Evolutionary conservation across 495 filamentous ascomycete species (phyloP).

Genomic region (Xylaria cubensis): DNA sequence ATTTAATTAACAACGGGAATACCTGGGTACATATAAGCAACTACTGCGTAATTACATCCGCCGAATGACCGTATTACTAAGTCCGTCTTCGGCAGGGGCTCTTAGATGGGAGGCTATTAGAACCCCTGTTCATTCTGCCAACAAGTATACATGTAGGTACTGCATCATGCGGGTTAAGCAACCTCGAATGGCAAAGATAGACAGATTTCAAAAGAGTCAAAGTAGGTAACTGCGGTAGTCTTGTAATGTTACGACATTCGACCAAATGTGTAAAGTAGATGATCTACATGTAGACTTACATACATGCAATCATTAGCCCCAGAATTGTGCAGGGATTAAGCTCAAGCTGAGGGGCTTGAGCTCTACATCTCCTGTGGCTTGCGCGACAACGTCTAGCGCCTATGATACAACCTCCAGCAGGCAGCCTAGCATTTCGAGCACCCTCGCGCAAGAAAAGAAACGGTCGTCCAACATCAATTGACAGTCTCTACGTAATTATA

Average conservation of each 20-base stretch:
- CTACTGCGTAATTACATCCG: background rate
- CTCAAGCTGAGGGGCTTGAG: slow-evolving; percentile 22
- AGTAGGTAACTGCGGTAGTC: background rate
- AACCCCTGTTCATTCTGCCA: slow-evolving; percentile 4
- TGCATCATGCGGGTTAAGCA: background rate
- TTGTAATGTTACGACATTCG: background rate
- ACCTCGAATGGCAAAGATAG: background rate
- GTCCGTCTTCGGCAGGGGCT: slow-evolving; percentile 19
- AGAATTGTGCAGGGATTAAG: background rate
- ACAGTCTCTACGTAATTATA: background rate
- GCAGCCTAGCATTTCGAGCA: background rate
- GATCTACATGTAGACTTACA: background rate
- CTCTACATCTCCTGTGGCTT: slow-evolving; percentile 26
- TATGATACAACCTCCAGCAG: background rate
- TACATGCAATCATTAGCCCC: background rate
- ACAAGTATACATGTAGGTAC: background rate
- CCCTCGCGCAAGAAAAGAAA: background rate
- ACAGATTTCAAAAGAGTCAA: background rate
- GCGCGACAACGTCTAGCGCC: slow-evolving; percentile 24
- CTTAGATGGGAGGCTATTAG: background rate
- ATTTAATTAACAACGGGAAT: slow-evolving; percentile 12
- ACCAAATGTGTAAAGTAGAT: background rate
- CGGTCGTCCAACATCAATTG: background rate
- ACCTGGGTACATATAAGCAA: background rate
- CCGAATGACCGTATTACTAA: background rate